Base-by-base conservation (phyloP, 257 asterid species). In the Leptodermis oblonga region DNA sequence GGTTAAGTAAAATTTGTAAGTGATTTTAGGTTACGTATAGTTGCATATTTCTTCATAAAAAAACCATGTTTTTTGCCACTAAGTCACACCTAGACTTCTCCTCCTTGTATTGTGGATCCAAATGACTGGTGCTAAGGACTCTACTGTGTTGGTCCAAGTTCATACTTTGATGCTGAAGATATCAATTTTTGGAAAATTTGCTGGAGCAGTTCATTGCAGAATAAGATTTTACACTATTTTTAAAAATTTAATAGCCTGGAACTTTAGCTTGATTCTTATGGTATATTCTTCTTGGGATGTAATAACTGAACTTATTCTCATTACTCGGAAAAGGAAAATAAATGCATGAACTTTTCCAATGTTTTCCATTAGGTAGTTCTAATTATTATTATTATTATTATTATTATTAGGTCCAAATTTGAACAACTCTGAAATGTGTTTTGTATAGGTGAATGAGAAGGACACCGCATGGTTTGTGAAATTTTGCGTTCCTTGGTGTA, bases 401-500 rank as follows among this genome's bases (percentile, higher is more conserved):
- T 30, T 23, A 11, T 12, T 13, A 12, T 60, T 56, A 39, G 13
- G 48, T 49, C 52, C 30, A 26, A 17, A 65, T 39, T 45, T 70
- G 22, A 60, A 30, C 2, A 37, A 45, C 30, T 66, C 33, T 66
- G 25, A 61, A 15, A n/a, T 62, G 10, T 52, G 79, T 53, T 68
- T 74, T 60, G 30, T 70, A 34, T 82, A 94, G 99, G 92, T 94
- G 74, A 90, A 85, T 78, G 99, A 94, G 88, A 91, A 89, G 76
- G 96, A 94, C 58, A 87, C 97, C 2, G 97, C 96, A 13, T 94
- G 99, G 99, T 94, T 94, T 37, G 90, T 94, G 28, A 84, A 86
- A 84, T 94, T 94, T 74, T 94, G 99, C 78, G 97, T 89, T 70
- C 97, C 99, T 17, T 94, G 99, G 99, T 94, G 99, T 81, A 94